Conservation (phyloP, 257 asterid genomes). For the Nyctanthes arbortristis region DNA sequence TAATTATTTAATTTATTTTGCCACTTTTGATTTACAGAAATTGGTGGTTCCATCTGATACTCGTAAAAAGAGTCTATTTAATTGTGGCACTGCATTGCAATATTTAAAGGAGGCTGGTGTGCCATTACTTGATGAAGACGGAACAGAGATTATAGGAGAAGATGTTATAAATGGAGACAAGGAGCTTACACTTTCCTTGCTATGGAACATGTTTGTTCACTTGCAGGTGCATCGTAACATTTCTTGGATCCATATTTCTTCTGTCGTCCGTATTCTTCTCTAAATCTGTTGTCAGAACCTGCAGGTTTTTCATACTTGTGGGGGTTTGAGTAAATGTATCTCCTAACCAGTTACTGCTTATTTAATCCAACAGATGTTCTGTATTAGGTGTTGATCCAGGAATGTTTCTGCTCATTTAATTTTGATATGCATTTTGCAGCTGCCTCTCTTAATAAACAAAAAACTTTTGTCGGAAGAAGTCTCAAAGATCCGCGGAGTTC, state of each 20-base stretch:
- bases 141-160: constrained; percentile 60
- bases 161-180: constrained; percentile 77
- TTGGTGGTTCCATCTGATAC: constrained; percentile 83
- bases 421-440: constrained; percentile 51
- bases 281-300: neutral
- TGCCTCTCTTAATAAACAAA: constrained; percentile 78
- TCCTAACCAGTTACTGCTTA: constrained; percentile 6
- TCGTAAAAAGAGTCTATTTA: constrained; percentile 64
- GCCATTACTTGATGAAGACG: constrained; percentile 73
- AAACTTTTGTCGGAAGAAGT: constrained; percentile 67
- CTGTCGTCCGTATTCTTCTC: constrained; percentile 2
- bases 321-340: constrained; percentile 10
- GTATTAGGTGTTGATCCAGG: constrained; percentile 7
- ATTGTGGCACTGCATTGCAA: constrained; percentile 82
- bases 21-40: constrained; percentile 54
- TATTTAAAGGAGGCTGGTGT: constrained; percentile 70
- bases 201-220: constrained; percentile 92
- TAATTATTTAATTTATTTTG: constrained; percentile 19
- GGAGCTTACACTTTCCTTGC: constrained; percentile 79
- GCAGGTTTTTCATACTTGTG: neutral
- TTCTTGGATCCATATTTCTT: neutral
- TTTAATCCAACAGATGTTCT: neutral
- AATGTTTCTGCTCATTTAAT: constrained; percentile 24
- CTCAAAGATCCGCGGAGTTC: constrained; percentile 60
- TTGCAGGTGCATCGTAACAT: constrained; percentile 62